These are phyloP conservation scores for Boletus subparvulus DNA, from an alignment of 768 basidiomycete species.

Conservation along the genomic window DNA sequence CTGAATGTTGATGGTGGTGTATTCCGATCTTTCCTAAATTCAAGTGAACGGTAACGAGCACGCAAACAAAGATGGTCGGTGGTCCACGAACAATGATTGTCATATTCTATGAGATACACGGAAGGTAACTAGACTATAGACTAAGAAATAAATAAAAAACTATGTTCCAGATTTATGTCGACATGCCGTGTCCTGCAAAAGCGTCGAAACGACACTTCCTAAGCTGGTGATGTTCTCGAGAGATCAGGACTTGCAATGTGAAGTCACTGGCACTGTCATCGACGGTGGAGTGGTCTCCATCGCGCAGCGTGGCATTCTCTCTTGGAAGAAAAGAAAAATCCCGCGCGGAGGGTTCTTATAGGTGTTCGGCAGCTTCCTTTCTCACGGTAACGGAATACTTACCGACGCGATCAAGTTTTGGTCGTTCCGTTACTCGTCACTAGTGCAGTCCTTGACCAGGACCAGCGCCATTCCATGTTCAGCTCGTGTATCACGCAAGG, in stretches of 20 bases:
- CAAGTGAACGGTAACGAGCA: background rate
- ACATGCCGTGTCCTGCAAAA: constrained; percentile 58
- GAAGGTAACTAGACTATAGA: background rate
- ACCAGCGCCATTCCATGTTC: constrained; percentile 23
- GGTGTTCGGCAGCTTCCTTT: constrained; percentile 19
- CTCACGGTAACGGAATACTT: constrained; percentile 35
- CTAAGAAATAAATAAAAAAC: background rate
- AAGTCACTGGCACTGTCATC: constrained; percentile 66
- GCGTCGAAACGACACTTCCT: constrained; percentile 64
- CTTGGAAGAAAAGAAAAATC: constrained; percentile 28
- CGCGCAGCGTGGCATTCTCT: constrained; percentile 68
- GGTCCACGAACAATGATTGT: background rate
- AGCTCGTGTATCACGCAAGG: constrained; percentile 25
- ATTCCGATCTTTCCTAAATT: background rate
- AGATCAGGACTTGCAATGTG: constrained; percentile 49
- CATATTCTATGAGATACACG: background rate
- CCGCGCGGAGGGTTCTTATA: constrained; percentile 21
- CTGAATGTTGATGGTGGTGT: background rate
- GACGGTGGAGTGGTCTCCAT: constrained; percentile 50
- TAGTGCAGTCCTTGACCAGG: background rate
- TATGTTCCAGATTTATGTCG: constrained; percentile 58
- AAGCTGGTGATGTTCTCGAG: constrained; percentile 56
- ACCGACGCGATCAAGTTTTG: background rate
- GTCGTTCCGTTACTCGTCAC: background rate
- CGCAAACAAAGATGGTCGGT: background rate